Evolutionary conservation across 2,329 filamentous ascomycete species (phyloP).

Genomic region (Fusarium papillatum): DNA sequence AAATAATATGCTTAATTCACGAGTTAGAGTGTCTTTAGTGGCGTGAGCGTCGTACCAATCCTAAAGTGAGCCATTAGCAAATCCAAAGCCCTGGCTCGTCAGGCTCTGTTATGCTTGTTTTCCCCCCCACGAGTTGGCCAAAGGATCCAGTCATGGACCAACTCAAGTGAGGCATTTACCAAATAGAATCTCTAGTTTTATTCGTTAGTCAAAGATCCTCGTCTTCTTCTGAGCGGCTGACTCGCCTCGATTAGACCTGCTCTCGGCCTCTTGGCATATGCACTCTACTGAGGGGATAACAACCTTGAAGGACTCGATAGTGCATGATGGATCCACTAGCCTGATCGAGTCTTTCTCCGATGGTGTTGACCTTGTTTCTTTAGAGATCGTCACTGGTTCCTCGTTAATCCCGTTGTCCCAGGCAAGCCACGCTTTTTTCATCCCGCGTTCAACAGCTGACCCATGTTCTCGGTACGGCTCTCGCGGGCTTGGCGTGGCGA

Average conservation of each 20-base stretch:
- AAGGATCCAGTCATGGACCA: background rate
- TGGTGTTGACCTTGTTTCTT: background rate
- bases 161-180: constrained; percentile 14
- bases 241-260: background rate
- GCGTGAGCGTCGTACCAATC: constrained; percentile 7
- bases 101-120: background rate
- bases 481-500: background rate
- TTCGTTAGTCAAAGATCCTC: background rate
- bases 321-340: background rate
- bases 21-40: background rate
- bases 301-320: constrained; percentile 14
- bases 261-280: constrained; percentile 3
- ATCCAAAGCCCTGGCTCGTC: background rate
- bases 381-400: background rate
- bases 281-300: background rate
- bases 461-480: background rate
- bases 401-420: background rate
- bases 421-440: background rate
- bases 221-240: background rate
- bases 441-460: background rate
- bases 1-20: constrained; percentile 45
- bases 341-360: background rate
- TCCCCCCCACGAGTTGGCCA: background rate
- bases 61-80: background rate
- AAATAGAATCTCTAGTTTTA: background rate